Evolutionary conservation across 257 asterid species (phyloP).

Genomic region (Gynochthodes officinalis): DNA sequence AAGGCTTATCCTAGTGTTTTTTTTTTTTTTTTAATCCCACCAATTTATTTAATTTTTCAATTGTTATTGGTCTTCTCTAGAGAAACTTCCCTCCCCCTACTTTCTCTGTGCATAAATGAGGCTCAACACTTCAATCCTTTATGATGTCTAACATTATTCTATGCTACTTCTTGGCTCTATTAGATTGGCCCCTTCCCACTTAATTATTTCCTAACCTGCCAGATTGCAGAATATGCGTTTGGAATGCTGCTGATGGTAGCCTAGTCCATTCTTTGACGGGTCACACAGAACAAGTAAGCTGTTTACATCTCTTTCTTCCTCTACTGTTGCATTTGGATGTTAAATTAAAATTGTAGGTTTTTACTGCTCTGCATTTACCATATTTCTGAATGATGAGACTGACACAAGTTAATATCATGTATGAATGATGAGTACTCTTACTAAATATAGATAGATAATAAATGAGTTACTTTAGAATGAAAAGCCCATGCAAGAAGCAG

Average conservation of each 20-base stretch:
- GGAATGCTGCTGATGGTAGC: conserved; percentile 99
- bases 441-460: background rate
- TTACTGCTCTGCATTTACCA: background rate
- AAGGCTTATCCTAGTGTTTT: background rate
- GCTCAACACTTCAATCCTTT: background rate
- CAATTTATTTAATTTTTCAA: background rate
- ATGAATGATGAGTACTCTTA: background rate
- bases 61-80: background rate
- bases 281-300: conserved; percentile 86
- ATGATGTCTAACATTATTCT: background rate
- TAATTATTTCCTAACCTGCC: conserved; percentile 18
- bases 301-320: background rate
- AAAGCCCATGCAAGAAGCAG: background rate
- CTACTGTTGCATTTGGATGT: background rate
- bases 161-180: conserved; percentile 9
- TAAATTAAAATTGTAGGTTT: background rate
- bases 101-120: background rate
- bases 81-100: background rate
- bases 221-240: conserved; percentile 98
- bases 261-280: conserved; percentile 94
- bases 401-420: background rate
- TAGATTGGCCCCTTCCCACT: background rate
- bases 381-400: background rate
- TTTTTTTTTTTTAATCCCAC: background rate
- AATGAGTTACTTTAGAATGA: background rate